Evolutionary conservation across 2,329 filamentous ascomycete species (phyloP), one percentile per base, ranked within the genome.

Genomic region (Tolypocladium paradoxum): DNA sequence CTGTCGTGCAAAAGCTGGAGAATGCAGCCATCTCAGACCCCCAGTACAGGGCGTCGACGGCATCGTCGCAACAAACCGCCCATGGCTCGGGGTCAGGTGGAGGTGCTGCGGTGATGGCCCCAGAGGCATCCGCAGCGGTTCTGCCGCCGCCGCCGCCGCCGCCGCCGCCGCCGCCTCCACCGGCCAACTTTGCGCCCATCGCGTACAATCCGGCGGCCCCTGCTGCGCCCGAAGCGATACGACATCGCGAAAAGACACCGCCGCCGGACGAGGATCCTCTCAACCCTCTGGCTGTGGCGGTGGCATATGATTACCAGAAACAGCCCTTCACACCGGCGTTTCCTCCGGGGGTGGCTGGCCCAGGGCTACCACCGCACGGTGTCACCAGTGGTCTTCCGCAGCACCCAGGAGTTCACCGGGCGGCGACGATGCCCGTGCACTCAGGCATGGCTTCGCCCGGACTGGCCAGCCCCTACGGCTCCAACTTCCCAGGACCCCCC

Each of bases 141-240:
- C 38, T 33, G 2, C 46, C 47, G 16, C 46, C 62, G 58, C 69
- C 67, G 46, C 46, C 47, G 16, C 46, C 62, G 58, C 69, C 67
- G 46, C 68, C 65, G 54, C 70, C 67, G 35, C 55, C 57, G 20
- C 60, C 58, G 16, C 53, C 60, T 2, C 37, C 60, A 54, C 67
- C 73, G n/a, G 61, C 71, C 35, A 75, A 62, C 60, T 85, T 83
- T 59, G 74, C 70, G 8, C 84, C 85, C 0, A 82, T 88, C 71
- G 80, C 85, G 2, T 91, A 91, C 64, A 91, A 91, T 64, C 88
- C 88, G 3, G 87, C 88, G 0, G 87, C 87, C 1, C 88, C 88
- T 5, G 77, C 86, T 0, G 85, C 86, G 0, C 86, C 87, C 0
- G 87, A 91, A 65, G 75, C 79, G 24, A 82, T 90, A 50, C 74